Conservation (phyloP, 2,329 filamentous ascomycete genomes). For the Chaetomium sp. region DNA sequence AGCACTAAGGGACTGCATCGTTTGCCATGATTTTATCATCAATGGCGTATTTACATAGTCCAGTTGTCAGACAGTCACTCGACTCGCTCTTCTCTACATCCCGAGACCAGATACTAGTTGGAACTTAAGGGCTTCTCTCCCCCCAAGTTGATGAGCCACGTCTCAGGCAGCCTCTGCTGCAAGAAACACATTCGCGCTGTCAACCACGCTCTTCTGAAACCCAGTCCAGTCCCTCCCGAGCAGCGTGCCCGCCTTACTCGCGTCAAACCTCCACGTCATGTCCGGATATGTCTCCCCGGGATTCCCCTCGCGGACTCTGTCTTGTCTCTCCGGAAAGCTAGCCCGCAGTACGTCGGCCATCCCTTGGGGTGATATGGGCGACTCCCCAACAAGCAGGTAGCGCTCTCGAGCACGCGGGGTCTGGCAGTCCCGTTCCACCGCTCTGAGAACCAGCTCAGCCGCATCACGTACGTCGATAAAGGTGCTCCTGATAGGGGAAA, state of each 20-base stretch:
- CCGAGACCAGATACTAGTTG: not conserved
- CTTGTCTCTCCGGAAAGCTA: constrained; percentile 10
- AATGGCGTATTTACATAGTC: not conserved
- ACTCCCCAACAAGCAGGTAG: constrained; percentile 22
- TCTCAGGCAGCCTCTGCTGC: not conserved
- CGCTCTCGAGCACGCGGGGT: constrained; percentile 5
- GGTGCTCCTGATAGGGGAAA: constrained; percentile 26
- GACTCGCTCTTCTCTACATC: too few species aligned
- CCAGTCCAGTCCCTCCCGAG: constrained; percentile 27
- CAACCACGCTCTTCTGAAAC: constrained; percentile 26
- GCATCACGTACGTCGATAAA: constrained; percentile 31
- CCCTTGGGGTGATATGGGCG: constrained; percentile 21
- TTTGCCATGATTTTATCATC: not conserved
- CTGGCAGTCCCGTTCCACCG: constrained; percentile 7
- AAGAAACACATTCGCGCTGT: constrained; percentile 24
- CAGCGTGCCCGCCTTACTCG: constrained; percentile 19
- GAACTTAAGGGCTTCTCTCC: not conserved
- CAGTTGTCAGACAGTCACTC: too few species aligned
- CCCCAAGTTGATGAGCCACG: not conserved
- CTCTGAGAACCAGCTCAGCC: constrained; percentile 24
- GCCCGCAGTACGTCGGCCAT: constrained; percentile 22
- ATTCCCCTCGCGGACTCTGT: constrained; percentile 12
- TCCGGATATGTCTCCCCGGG: constrained; percentile 16
- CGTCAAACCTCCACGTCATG: constrained; percentile 24
- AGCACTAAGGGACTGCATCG: not conserved